Base-by-base conservation (phyloP, 495 filamentous ascomycete genomes). In the Penicillium mononematosum region DNA sequence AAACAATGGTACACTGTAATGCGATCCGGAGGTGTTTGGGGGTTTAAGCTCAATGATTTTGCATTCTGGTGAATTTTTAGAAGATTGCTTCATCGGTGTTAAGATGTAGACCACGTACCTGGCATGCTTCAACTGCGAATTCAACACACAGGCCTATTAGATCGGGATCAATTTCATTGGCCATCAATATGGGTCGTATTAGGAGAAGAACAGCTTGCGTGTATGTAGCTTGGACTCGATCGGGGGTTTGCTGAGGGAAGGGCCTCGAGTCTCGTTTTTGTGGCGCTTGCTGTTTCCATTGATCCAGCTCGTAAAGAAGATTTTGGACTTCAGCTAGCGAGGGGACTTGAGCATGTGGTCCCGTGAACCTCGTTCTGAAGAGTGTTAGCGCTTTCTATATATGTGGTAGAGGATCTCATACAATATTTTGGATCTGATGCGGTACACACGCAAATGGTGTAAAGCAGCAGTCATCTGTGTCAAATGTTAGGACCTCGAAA, bases 1-100 rank as follows among this genome's bases (percentile, higher is more conserved):
- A 59, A 59, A 36, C 57, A 59, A 47, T 59, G 57, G 31, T 59
- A 59, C n/a, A 59, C 57, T 27, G 50, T 59, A 22, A 59, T 53
- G 11, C 57, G 41, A 32, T 59, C 57, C 4, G 57, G 57, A 17
- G 53, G 42, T 11, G 57, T 54, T 2, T 47, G 44, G 14, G 57
- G 57, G 31, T 59, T 59, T 8, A 59, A 25, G 43, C 57, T 59
- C 29, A 59, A 19, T 0, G 42, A n/a, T 43, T 59, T 59, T 16
- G 57, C 57, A 17, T 51, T 53, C 57, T 59, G 11, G 5, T 11
- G 20, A n/a, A 41, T 1, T 12, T 8, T 58, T 29, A 58, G 56
- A 29, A 5, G 14, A 29, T n/a, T 16, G 34, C 25, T 24, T 39
- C 10, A 16, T 39, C 20, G 24, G 6, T 19, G n/a, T 1, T 14